Evolutionary conservation across 2,329 filamentous ascomycete species (phyloP).

Genomic region (Elsinoe perseae): DNA sequence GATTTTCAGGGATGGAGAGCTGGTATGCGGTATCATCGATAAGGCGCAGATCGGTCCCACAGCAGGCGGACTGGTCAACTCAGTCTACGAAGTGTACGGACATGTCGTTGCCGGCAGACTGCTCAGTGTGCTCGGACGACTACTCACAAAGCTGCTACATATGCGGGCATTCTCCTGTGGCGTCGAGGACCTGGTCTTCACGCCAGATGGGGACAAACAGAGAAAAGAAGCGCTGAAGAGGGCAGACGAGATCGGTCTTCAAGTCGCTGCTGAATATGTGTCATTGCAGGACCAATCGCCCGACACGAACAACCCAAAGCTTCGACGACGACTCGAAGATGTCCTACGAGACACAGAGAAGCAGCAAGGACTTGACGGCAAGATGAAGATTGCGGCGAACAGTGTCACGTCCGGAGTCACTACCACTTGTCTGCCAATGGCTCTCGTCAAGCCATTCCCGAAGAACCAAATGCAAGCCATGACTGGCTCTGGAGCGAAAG

Average conservation of each 20-base stretch:
- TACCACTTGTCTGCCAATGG: constrained; percentile 66
- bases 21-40: constrained; percentile 85
- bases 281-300: constrained; percentile 61
- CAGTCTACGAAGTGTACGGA: constrained; percentile 88
- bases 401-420: constrained; percentile 73
- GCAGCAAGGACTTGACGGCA: constrained; percentile 78
- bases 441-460: constrained; percentile 85
- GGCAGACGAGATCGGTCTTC: constrained; percentile 62
- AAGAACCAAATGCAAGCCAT: constrained; percentile 99
- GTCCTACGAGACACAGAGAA: constrained; percentile 87
- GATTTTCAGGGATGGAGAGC: constrained; percentile 75
- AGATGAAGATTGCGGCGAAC: constrained; percentile 66
- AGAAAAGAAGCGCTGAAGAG: constrained; percentile 61
- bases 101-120: constrained; percentile 78
- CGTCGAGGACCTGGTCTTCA: constrained; percentile 89
- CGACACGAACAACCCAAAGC: constrained; percentile 58
- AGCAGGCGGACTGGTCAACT: constrained; percentile 79
- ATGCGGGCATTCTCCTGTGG: constrained; percentile 96
- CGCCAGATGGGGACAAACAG: constrained; percentile 63
- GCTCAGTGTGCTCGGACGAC: constrained; percentile 78
- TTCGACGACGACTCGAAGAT: constrained; percentile 73
- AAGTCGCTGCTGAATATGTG: constrained; percentile 82
- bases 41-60: constrained; percentile 90
- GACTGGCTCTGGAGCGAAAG: constrained; percentile 95
- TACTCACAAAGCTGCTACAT: constrained; percentile 81